A percentile compares a stretch with the other conserved stretches of the same genome.
phyloP scores from a whole-genome alignment of 441 rosid species.

The Erodium chrysanthum region DNA sequence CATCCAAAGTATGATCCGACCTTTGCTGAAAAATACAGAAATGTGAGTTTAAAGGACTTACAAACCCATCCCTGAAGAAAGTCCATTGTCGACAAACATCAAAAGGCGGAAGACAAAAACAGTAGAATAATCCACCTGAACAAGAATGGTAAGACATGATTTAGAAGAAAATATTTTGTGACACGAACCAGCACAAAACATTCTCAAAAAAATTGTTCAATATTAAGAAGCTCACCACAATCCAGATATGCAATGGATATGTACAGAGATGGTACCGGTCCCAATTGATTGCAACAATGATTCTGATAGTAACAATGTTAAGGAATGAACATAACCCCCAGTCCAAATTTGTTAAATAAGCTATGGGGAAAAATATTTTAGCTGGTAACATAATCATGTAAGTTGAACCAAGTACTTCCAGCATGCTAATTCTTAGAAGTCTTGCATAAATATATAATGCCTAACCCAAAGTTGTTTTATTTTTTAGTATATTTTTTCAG shows the following conservation, averaged over 20 bases:
- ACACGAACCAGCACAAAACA: not conserved
- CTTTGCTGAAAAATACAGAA: not conserved
- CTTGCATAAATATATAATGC: not conserved
- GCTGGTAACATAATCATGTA: not conserved
- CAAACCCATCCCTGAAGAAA: slow-evolving; percentile 97
- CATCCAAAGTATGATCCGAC: not conserved
- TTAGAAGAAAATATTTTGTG: slow-evolving; percentile 6
- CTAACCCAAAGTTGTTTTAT: not conserved
- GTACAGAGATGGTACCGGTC: slow-evolving; percentile 58
- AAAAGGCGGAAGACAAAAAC: slow-evolving; percentile 82
- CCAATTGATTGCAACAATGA: slow-evolving; percentile 86
- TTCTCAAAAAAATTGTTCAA: slow-evolving; percentile 4
- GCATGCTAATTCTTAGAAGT: not conserved
- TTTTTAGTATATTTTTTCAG: slow-evolving; percentile 1
- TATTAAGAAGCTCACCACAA: slow-evolving; percentile 47
- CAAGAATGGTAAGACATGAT: slow-evolving; percentile 12
- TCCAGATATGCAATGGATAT: slow-evolving; percentile 94
- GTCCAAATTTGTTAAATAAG: not conserved
- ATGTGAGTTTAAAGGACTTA: slow-evolving; percentile 32
- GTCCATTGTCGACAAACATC: slow-evolving; percentile 95
- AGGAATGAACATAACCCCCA: slow-evolving; percentile 21
- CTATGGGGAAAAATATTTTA: not conserved
- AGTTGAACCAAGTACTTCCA: not conserved
- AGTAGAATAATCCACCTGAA: slow-evolving; percentile 85
- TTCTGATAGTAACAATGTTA: slow-evolving; percentile 34